Base-by-base conservation (phyloP, 139 green algal genomes). In the Picochlorum costavermella region DNA sequence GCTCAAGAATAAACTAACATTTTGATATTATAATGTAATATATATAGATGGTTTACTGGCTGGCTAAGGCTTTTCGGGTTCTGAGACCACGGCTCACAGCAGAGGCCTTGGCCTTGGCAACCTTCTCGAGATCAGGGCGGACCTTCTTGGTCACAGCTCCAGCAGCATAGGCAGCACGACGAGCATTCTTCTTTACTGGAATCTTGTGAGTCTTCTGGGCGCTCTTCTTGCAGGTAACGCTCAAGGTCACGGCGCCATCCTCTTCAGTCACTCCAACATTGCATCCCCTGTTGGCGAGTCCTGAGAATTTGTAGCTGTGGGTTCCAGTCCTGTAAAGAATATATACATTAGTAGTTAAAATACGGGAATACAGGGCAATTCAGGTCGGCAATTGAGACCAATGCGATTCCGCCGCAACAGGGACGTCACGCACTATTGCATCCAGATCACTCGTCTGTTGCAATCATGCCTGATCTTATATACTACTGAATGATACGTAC, bases 271-370 rank as follows among this genome's bases (percentile, higher is more conserved):
- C 73, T 36, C 64, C 70, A 46, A 73, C 64, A n/a, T 64, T 70
- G 25, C 40, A 56, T 49, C 5, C 6, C 3, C 61, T 29, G 70
- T 73, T 79, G 37, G 68, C 68, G 53, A 80, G 63, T 46, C 86
- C 86, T 45, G 81, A 90, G 76, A 86, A 82, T 73, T 92, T 94
- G 85, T 88, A 94, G 70, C 62, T 81, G 80, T 83, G 57, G 65
- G 78, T 81, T 78, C 88, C 87, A 73, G 78, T 10, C 61, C 68
- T 75, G 68, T 20, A 40, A 3, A 14, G 20, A 59, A 33, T 33
- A 36, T n/a, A 33, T 33, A 33, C 5, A 36, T 31, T 5, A 28
- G 12, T 53, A 14, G 14, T 53, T 53, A 53, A 6, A 23, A 53
- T 28, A 20, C 17, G n/a, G n/a, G 2, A 23, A 53, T 20, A 8